A percentile compares a stretch with the other conserved stretches of the same genome.
Conservation (phyloP, 2,329 filamentous ascomycete species). For the Colletotrichum cuscutae region DNA sequence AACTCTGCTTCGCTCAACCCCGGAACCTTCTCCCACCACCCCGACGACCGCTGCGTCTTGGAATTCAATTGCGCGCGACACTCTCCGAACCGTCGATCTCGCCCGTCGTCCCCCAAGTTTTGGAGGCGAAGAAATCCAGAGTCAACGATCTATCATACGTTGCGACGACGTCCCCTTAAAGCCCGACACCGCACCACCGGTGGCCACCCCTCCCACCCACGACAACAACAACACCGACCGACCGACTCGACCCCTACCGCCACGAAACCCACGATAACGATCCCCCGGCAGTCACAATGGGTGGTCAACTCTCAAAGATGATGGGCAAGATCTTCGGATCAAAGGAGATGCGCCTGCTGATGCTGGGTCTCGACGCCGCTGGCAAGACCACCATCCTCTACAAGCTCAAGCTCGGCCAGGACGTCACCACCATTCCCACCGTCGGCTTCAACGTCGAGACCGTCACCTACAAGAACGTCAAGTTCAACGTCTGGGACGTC, state of each 20-base stretch:
- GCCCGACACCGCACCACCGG: slow-evolving; percentile 1
- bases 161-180: slow-evolving; percentile 22
- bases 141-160: slow-evolving; percentile 13
- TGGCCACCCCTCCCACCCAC: neutral
- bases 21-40: neutral
- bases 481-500: slow-evolving; percentile 99
- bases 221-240: neutral
- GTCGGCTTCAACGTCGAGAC: slow-evolving; percentile 99
- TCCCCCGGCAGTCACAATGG: slow-evolving; percentile 70
- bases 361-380: slow-evolving; percentile 97
- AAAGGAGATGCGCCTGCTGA: slow-evolving; percentile 98
- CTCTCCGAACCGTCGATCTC: neutral
- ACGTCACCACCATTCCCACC: slow-evolving; percentile 97
- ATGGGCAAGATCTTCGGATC: slow-evolving; percentile 99
- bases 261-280: slow-evolving; percentile 5
- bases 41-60: neutral
- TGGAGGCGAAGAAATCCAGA: neutral
- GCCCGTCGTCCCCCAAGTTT: neutral
- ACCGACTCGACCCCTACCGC: slow-evolving; percentile 13
- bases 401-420: slow-evolving; percentile 98
- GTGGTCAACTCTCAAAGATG: slow-evolving; percentile 92
- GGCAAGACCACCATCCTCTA: slow-evolving; percentile 99
- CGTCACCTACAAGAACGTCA: slow-evolving; percentile 98
- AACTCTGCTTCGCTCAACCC: neutral
- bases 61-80: slow-evolving; percentile 9